A percentile compares a stretch with the other conserved stretches of the same genome.
Conservation (phyloP, 345 rosid genomes). For the Xanthoceras sorbifolium region DNA sequence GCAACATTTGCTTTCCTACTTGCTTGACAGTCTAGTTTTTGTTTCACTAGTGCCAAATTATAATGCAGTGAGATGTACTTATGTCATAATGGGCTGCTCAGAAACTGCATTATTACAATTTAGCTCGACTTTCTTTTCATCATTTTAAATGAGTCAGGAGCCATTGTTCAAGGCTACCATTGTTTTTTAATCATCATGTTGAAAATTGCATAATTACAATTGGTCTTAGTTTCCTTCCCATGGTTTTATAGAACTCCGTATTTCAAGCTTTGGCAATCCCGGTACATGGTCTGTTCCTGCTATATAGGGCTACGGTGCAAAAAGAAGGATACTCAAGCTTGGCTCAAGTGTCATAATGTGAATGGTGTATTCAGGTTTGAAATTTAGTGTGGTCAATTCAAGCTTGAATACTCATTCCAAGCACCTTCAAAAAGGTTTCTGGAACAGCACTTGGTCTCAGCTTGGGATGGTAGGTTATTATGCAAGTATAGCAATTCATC, state of each 20-base stretch:
- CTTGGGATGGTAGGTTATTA: background rate
- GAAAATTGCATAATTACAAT: background rate
- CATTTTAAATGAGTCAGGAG: background rate
- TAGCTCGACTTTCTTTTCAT: background rate
- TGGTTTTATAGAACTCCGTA: background rate
- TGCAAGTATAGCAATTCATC: background rate
- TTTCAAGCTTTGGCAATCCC: background rate
- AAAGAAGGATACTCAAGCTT: background rate
- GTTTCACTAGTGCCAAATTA: background rate
- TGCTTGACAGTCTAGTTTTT: background rate
- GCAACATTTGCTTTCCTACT: background rate
- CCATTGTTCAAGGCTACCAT: background rate
- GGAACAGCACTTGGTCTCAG: background rate
- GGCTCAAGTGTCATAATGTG: constrained; percentile 3
- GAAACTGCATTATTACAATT: background rate
- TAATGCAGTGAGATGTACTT: background rate
- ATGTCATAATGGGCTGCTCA: background rate
- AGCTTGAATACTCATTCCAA: background rate
- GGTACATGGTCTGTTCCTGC: background rate
- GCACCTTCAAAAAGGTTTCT: background rate
- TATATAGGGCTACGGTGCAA: background rate
- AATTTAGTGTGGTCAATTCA: background rate
- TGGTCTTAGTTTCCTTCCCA: background rate
- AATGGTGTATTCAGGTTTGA: background rate
- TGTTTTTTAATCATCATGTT: background rate